Base-by-base conservation (phyloP, 331 rosid genomes). In the Quercus lobata region DNA sequence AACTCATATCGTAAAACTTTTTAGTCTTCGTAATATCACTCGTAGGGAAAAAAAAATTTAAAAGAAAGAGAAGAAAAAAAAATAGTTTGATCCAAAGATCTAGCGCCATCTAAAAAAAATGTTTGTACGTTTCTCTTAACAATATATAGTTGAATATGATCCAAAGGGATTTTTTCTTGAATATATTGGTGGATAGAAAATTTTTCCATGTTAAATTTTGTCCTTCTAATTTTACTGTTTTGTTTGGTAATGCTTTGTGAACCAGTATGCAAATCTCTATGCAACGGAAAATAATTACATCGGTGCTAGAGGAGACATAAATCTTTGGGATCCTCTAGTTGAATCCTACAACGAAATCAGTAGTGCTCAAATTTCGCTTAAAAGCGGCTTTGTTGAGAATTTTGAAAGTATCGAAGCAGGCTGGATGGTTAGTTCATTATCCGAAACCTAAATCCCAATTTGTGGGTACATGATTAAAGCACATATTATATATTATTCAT, bases 361-460 rank as follows among this genome's bases (percentile, higher is more conserved):
- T 61, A 88, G 91, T 25, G 90, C 91, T 49, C 90, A 91, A 82
- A 81, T 91, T 2, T 88, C 87, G 92, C 80, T 86, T 5, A 93
- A 83, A 76, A 62, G 79, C 29, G 84, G 83, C 3, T 80, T 76
- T 34, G 71, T 78, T 3, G 58, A 56, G 4, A 10, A 17, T 66
- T 86, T 91, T 80, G 97, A 91, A 29, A 90, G 90, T 14, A 76
- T 90, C 0, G 97, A 91, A 84, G 76, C 92, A 18, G 94, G 93
- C 55, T 90, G 92, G 97, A 61, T 69, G 87, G 97, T 89, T 12
- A 30, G 82, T 69, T 16, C 10, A 17, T 52, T 44, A 3, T 16
- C 3, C 21, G 1, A 14, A 30, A 15, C 19, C 6, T 5, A 8
- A 12, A n/a, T 14, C 54, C 1, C 54, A 49, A 18, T n/a, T 37